Percentiles rank a stretch among this genome's conserved stretches.
These are phyloP conservation scores for Ogataea zsoltii DNA, from an alignment of 805 yeast species.

Conservation along the genomic window DNA sequence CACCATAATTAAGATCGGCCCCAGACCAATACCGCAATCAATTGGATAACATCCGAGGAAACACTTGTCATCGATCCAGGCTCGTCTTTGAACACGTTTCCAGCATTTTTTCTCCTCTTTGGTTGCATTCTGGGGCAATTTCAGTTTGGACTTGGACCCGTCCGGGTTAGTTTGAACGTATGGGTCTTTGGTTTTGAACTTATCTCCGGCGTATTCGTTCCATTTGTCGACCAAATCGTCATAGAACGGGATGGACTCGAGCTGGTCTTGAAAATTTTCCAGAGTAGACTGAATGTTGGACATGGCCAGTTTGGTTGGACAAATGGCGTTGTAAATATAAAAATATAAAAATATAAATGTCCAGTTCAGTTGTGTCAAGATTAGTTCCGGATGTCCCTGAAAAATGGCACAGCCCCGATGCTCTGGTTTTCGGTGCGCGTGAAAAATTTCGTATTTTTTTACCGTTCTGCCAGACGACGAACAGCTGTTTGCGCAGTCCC, in stretches of 20 bases:
- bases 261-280: constrained; percentile 26
- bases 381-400: constrained; percentile 1
- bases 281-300: constrained; percentile 13
- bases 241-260: constrained; percentile 60
- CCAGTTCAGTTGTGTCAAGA: not conserved
- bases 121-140: constrained; percentile 58
- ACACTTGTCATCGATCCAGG: constrained; percentile 87
- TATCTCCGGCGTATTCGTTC: constrained; percentile 69
- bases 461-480: too few species aligned
- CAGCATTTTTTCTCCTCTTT: constrained; percentile 65
- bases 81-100: constrained; percentile 71
- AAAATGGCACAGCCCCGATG: not conserved
- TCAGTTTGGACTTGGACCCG: constrained; percentile 57
- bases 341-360: too few species aligned
- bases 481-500: too few species aligned
- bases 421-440: too few species aligned
- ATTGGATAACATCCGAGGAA: constrained; percentile 75
- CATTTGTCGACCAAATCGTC: constrained; percentile 54
- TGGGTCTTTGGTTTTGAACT: constrained; percentile 66
- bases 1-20: constrained; percentile 62
- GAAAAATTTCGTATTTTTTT: too few species aligned
- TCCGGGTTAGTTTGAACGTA: constrained; percentile 49
- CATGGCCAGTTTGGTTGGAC: constrained; percentile 4
- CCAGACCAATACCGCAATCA: constrained; percentile 77
- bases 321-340: too few species aligned